These are phyloP conservation scores for Ceratobasidium sp. DNA, from an alignment of 1,284 basidiomycete genomes.

Conservation along the genomic window DNA sequence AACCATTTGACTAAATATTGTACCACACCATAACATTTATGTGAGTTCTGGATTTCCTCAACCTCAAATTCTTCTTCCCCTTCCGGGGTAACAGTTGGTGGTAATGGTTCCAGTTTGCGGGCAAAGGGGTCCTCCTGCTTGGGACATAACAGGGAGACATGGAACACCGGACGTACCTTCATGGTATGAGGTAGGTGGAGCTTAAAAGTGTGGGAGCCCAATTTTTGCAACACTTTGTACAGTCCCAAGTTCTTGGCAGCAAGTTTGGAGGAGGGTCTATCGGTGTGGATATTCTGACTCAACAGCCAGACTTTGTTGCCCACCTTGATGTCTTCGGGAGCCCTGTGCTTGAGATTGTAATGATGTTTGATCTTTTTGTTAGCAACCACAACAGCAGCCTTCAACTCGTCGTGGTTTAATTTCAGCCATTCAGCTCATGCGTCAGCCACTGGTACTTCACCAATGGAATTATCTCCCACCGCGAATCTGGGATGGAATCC, in stretches of 20 bases:
- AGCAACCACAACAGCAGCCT: not conserved
- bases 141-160: conserved; percentile 47
- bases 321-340: conserved; percentile 40
- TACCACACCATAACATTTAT: not conserved
- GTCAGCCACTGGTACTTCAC: not conserved
- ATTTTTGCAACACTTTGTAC: conserved; percentile 46
- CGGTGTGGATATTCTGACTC: conserved; percentile 49
- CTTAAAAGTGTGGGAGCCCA: conserved; percentile 43
- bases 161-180: conserved; percentile 54
- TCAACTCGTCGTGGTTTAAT: conserved; percentile 4
- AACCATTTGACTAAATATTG: not conserved
- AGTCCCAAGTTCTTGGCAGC: conserved; percentile 50
- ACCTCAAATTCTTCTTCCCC: conserved; percentile 48
- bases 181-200: conserved; percentile 50
- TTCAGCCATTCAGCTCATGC: not conserved
- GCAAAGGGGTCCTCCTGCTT: conserved; percentile 5
- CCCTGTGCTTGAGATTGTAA: not conserved
- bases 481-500: conserved; percentile 51
- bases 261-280: conserved; percentile 51
- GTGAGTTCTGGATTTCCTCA: conserved; percentile 46
- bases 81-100: conserved; percentile 45
- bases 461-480: not conserved
- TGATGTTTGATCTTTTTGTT: conserved; percentile 14
- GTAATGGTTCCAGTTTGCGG: not conserved
- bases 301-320: conserved; percentile 51